A percentile compares a stretch with the other conserved stretches of the same genome.
phyloP scores from a whole-genome alignment of 257 asterid genomes.

The Lithospermum erythrorhizon region DNA sequence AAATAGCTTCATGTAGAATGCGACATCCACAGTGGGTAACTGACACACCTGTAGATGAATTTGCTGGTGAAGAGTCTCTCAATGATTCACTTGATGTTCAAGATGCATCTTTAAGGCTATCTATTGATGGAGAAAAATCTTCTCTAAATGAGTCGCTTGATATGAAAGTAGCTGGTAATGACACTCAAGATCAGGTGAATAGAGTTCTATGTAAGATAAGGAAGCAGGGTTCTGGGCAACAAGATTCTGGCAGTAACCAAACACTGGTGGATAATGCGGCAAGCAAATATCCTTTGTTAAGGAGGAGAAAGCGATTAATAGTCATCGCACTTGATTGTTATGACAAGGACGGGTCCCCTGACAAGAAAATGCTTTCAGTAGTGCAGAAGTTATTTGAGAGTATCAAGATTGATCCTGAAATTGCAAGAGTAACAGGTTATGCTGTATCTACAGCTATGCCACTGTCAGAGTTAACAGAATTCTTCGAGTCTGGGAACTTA shows the following conservation, averaged over 20 bases:
- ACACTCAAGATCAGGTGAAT: conserved; percentile 45
- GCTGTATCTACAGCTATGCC: conserved; percentile 77
- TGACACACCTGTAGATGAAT: conserved; percentile 55
- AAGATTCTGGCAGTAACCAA: conserved; percentile 27
- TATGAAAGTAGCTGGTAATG: conserved; percentile 24
- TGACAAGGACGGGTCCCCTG: conserved; percentile 46
- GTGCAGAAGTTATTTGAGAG: conserved; percentile 49
- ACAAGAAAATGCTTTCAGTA: conserved; percentile 40
- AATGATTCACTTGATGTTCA: conserved; percentile 74
- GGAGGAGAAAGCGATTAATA: conserved; percentile 49
- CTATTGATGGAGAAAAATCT: conserved; percentile 69
- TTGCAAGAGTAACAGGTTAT: conserved; percentile 44
- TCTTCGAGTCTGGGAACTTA: conserved; percentile 40
- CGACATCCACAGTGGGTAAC: conserved; percentile 90
- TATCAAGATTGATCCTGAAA: conserved; percentile 40
- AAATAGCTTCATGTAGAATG: conserved; percentile 73
- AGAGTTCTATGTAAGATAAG: conserved; percentile 57
- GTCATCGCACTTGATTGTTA: conserved; percentile 75
- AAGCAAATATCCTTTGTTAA: conserved; percentile 59
- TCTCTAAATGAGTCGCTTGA: conserved; percentile 48
- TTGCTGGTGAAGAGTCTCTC: conserved; percentile 45
- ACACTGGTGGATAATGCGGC: conserved; percentile 23
- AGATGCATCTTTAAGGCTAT: conserved; percentile 66
- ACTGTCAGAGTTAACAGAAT: conserved; percentile 34
- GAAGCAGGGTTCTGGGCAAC: conserved; percentile 29